A percentile compares a stretch with the other conserved stretches of the same genome.
These are phyloP conservation scores for Diplodia sapinea DNA, from an alignment of 2,329 filamentous ascomycete genomes.

Conservation along the genomic window DNA sequence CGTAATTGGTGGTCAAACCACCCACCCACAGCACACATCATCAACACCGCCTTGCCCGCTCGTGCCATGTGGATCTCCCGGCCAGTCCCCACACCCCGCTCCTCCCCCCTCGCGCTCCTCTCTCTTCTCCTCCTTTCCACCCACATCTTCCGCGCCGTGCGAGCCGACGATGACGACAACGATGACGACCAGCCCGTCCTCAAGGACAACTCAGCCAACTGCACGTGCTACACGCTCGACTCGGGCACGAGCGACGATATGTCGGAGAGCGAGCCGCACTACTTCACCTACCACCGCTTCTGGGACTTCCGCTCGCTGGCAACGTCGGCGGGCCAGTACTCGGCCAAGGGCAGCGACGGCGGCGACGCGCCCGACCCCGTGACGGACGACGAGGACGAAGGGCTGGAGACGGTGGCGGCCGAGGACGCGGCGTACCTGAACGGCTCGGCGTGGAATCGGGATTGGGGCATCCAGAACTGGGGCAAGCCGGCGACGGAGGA, in stretches of 20 bases:
- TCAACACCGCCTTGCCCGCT: constrained; percentile 3
- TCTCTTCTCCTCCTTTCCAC: constrained; percentile 10
- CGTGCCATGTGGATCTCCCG: constrained; percentile 24
- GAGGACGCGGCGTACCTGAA: constrained; percentile 43
- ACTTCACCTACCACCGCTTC: constrained; percentile 59
- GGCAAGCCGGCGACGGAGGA: constrained; percentile 46
- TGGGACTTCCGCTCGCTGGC: constrained; percentile 58
- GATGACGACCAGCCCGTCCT: constrained; percentile 31
- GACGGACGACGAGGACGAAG: constrained; percentile 36
- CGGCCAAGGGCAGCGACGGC: constrained; percentile 8
- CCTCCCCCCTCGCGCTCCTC: constrained; percentile 2
- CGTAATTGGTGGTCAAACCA: constrained; percentile 9
- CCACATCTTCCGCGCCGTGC: not conserved
- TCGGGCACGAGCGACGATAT: constrained; percentile 46
- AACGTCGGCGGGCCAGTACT: constrained; percentile 39
- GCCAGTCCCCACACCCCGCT: constrained; percentile 2
- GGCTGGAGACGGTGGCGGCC: constrained; percentile 33
- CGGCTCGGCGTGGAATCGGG: constrained; percentile 42
- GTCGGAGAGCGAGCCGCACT: constrained; percentile 41
- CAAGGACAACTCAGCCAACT: constrained; percentile 46
- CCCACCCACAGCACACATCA: not conserved
- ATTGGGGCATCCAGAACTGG: constrained; percentile 56
- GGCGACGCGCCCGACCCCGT: constrained; percentile 37
- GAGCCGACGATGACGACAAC: constrained; percentile 3
- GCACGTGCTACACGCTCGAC: constrained; percentile 56